Conservation (phyloP, 305 asterid species). For the Fraxinus floribunda region DNA sequence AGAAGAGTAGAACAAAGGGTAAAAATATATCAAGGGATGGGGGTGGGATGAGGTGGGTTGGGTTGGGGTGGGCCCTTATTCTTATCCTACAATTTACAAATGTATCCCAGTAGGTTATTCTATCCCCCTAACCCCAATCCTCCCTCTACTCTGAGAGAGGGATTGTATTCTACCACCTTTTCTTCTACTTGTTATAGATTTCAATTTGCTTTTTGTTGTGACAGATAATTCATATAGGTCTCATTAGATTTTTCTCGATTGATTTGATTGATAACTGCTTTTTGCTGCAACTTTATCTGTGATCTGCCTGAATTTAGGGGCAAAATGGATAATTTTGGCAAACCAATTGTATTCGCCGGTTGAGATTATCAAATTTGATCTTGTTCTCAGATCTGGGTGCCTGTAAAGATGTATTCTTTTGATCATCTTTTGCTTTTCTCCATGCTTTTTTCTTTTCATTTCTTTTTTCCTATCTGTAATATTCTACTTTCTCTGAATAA, state of each 20-base stretch:
- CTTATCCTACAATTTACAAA: background rate
- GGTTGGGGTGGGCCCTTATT: background rate
- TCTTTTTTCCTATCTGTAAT: slow-evolving; percentile 38
- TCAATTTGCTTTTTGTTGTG: background rate
- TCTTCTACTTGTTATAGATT: background rate
- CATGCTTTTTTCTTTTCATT: slow-evolving; percentile 37
- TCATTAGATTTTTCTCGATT: background rate
- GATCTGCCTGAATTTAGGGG: slow-evolving; percentile 42
- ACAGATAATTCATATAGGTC: background rate
- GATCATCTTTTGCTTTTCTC: slow-evolving; percentile 48
- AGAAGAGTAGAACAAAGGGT: slow-evolving; percentile 3
- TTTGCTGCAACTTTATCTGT: slow-evolving; percentile 14
- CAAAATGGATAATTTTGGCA: slow-evolving; percentile 28
- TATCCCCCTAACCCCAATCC: background rate
- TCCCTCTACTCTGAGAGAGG: slow-evolving; percentile 6
- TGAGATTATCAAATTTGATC: slow-evolving; percentile 22
- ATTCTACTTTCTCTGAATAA: slow-evolving; percentile 49
- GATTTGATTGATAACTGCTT: background rate
- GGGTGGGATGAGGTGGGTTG: background rate
- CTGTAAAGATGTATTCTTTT: slow-evolving; percentile 63
- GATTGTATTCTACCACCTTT: background rate
- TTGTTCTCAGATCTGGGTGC: slow-evolving; percentile 45
- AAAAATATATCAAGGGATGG: background rate
- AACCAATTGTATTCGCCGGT: slow-evolving; percentile 25
- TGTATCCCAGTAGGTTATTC: background rate